Conservation (phyloP, 1,284 basidiomycete species). For the Meira miltonrushii region DNA sequence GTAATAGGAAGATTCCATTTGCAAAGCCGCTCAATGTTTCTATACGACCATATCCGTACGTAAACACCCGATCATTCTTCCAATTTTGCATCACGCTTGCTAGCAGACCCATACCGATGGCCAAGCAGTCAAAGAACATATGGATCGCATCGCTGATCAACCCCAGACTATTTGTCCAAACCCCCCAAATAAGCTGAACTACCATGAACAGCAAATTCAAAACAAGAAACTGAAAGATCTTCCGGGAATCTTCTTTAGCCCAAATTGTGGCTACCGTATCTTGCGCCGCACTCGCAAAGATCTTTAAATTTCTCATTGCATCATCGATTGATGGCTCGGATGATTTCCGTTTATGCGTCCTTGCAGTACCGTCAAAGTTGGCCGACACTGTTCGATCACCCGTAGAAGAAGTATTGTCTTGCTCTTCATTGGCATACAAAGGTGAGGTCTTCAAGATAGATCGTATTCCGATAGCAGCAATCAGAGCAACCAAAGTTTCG, state of each 20-base stretch:
- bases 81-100: constrained; percentile 97
- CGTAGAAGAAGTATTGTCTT: not conserved
- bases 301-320: constrained; percentile 18
- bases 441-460: constrained; percentile 44
- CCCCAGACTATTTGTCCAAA: constrained; percentile 95
- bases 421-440: constrained; percentile 9
- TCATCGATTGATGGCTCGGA: constrained; percentile 30
- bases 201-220: constrained; percentile 95
- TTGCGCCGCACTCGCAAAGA: constrained; percentile 26
- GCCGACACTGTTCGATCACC: not conserved
- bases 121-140: constrained; percentile 99
- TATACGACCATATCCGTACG: constrained; percentile 96
- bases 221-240: constrained; percentile 94
- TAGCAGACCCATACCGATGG: constrained; percentile 88
- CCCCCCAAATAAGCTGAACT: constrained; percentile 60
- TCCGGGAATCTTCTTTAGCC: constrained; percentile 80
- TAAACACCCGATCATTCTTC: constrained; percentile 88
- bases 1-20: constrained; percentile 90
- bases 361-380: not conserved
- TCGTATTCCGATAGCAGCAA: constrained; percentile 37
- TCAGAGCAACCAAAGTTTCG: constrained; percentile 23
- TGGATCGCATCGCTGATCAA: constrained; percentile 98
- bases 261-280: constrained; percentile 71
- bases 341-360: constrained; percentile 4
- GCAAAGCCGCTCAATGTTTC: constrained; percentile 97